A percentile compares a stretch with the other conserved stretches of the same genome.
Conservation (phyloP, 169 alveolate species). For the Plasmodium inui region DNA sequence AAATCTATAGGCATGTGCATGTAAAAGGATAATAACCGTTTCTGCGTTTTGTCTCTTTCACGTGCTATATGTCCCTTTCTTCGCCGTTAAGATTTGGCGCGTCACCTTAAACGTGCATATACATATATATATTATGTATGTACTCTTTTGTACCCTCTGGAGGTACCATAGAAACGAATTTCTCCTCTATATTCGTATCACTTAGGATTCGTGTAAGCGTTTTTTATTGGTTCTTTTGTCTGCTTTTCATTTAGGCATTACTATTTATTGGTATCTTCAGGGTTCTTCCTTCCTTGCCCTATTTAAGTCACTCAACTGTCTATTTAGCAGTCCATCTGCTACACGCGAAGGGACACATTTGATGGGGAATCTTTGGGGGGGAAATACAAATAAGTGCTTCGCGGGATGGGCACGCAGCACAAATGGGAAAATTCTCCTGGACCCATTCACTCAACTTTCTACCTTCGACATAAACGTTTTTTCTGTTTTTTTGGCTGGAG, state of each 20-base stretch:
- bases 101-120: neutral
- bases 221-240: neutral
- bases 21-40: neutral
- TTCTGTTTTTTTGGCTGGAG: neutral
- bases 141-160: neutral
- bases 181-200: neutral
- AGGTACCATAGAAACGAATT: neutral
- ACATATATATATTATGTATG: neutral
- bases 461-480: neutral
- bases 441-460: neutral
- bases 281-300: neutral
- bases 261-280: neutral
- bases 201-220: neutral
- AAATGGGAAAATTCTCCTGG: neutral
- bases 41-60: neutral
- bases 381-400: neutral
- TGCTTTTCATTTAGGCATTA: neutral
- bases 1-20: neutral
- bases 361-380: neutral
- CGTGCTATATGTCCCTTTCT: neutral
- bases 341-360: neutral
- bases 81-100: neutral
- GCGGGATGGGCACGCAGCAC: neutral
- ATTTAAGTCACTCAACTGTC: neutral
- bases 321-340: neutral